Evolutionary conservation across 208 protist genomes (phyloP), one percentile per base, ranked within the genome.

Genomic region (Balamuthia mandrillaris): DNA sequence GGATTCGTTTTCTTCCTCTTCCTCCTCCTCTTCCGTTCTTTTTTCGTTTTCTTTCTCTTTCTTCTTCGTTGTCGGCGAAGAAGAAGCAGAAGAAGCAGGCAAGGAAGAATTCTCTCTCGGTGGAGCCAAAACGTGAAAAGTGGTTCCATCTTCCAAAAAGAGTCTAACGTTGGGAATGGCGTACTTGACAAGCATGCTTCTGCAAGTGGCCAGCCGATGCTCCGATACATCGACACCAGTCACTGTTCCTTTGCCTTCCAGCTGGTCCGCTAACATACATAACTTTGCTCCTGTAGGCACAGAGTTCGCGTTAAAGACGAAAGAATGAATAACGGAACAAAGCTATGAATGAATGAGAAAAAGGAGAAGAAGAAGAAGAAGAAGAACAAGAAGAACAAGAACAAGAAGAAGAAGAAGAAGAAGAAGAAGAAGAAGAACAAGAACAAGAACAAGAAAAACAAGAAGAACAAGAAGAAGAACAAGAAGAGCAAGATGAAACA

Each of bases 111-210:
- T n/a, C n/a, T 27, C 14, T 49, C n/a, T 16, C 14, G 66, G 78
- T 29, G 65, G 68, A 35, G 66, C 78, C 49, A 82, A 35, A n/a
- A 68, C 75, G 37, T 56, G 54, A 49, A 90, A 89, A 42, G 27
- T 79, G 52, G 88, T 87, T 27, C 58, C 87, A 85, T 91, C 88
- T 24, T 54, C 60, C 41, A 79, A 56, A 14, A 91, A 56, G 52
- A 91, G 39, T 72, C 87, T 51, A 9, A 45, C 74, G 68, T 88
- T 88, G 21, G 51, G 51, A 35, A 89, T 83, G 52, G 90, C 75
- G 45, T 90, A 91, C 56, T 91, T 91, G 27, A 84, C 86, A 3
- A 91, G 51, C 16, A 90, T 27, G 31, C 72, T 90, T 41, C 88
- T 86, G 47, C 84, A 89, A 3, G 61, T 77, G 27, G 51, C 78